Evolutionary conservation across 345 rosid species (phyloP).

Genomic region (Populus davidiana): DNA sequence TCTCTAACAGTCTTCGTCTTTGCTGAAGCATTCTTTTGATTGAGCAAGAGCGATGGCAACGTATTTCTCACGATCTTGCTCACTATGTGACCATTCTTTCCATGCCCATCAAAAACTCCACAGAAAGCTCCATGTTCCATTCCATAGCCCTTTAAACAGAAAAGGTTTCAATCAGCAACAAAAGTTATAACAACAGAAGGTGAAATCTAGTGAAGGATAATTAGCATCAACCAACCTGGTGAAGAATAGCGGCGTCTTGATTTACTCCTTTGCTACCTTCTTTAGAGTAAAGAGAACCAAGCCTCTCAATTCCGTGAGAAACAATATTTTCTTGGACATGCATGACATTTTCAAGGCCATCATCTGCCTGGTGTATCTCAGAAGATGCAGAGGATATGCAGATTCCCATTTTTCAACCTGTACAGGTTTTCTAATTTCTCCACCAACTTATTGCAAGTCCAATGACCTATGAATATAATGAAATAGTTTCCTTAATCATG

Average conservation of each 20-base stretch:
- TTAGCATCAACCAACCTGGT: slow-evolving; percentile 36
- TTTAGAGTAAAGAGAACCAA: slow-evolving; percentile 55
- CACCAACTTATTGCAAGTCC: slow-evolving; percentile 2
- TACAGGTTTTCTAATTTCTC: background rate
- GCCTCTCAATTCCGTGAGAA: slow-evolving; percentile 18
- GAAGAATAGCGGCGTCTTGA: slow-evolving; percentile 76
- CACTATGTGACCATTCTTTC: slow-evolving; percentile 63
- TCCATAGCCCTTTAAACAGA: slow-evolving; percentile 53
- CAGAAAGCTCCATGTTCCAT: slow-evolving; percentile 50
- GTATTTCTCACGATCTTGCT: slow-evolving; percentile 65
- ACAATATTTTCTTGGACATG: slow-evolving; percentile 9
- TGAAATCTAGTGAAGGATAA: background rate
- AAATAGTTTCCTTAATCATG: slow-evolving; percentile 17
- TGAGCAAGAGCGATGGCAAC: slow-evolving; percentile 53
- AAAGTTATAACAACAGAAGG: background rate
- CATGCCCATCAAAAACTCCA: slow-evolving; percentile 92
- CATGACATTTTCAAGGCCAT: slow-evolving; percentile 23
- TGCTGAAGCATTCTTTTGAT: slow-evolving; percentile 42
- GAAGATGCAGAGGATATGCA: slow-evolving; percentile 49
- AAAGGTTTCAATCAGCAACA: background rate
- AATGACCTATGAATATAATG: slow-evolving; percentile 9
- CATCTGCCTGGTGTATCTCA: slow-evolving; percentile 34
- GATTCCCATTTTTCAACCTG: slow-evolving; percentile 44
- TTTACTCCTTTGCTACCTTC: slow-evolving; percentile 73
- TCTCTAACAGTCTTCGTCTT: background rate